Evolutionary conservation across 1,284 basidiomycete species (phyloP), one percentile per base, ranked within the genome.

Genomic region (Cryptococcus hybrid): DNA sequence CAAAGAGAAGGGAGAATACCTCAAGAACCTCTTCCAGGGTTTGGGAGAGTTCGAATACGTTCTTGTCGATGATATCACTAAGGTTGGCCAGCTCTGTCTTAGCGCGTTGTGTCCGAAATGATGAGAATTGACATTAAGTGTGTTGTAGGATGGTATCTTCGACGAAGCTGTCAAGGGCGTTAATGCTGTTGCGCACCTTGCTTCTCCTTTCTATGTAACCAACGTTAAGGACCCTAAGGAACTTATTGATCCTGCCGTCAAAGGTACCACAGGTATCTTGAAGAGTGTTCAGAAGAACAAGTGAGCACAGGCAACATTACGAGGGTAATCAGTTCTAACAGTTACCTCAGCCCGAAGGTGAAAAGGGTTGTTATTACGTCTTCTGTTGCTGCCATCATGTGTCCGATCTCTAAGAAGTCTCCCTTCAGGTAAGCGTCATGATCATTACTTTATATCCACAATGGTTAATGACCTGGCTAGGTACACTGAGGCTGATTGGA

Each of bases 301-400:
- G 82, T 82, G 64, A 51, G 78, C 69, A 15, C n/a, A 15, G n/a
- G n/a, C n/a, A n/a, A n/a, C n/a, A n/a, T n/a, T n/a, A n/a, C n/a
- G n/a, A n/a, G n/a, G n/a, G n/a, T n/a, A n/a, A n/a, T n/a, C n/a
- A n/a, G n/a, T n/a, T n/a, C n/a, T n/a, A n/a, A n/a, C n/a, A n/a
- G n/a, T n/a, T n/a, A n/a, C 3, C 13, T 9, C 56, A 75, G 81
- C 59, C 67, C 80, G 24, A 63, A 71, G 18, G 79, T 89, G 56
- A 82, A 85, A 70, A 84, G 88, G 2, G 79, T 91, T 45, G 84
- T 91, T 51, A 75, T 90, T 57, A 87, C 86, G 43, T 84, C 83
- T 1, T 87, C 87, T 0, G 80, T 78, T 46, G 84, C 83, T 0
- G 75, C 85, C 3, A 74, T 87, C 56, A 60, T 83, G 43, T 58